Conservation (phyloP, 2,329 filamentous ascomycete species). For the Scleromitrula shiraiana region DNA sequence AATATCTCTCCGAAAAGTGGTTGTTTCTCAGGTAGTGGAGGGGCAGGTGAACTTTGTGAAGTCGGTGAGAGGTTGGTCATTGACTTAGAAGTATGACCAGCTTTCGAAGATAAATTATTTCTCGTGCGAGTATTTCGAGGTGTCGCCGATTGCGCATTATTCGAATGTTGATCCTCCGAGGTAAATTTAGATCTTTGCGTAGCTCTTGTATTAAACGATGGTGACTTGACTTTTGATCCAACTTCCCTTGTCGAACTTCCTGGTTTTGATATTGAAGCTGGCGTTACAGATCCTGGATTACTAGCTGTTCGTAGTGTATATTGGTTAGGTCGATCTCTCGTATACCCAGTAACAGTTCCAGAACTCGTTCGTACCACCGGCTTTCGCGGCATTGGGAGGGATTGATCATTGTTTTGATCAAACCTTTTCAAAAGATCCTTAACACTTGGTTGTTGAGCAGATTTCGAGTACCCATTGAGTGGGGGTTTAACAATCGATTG, state of each 20-base stretch:
- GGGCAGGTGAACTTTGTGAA: slow-evolving; percentile 18
- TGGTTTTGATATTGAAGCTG: slow-evolving; percentile 11
- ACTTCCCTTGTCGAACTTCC: slow-evolving; percentile 18
- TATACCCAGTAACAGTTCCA: slow-evolving; percentile 14
- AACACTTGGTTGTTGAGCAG: slow-evolving; percentile 48
- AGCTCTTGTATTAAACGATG: slow-evolving; percentile 15
- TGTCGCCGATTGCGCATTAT: slow-evolving; percentile 50
- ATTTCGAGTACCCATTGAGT: slow-evolving; percentile 19
- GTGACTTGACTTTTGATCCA: slow-evolving; percentile 16
- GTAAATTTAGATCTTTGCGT: slow-evolving; percentile 40
- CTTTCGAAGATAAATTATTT: slow-evolving; percentile 28
- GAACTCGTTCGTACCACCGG: slow-evolving; percentile 16
- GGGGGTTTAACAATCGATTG: slow-evolving; percentile 20
- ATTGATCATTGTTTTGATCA: slow-evolving; percentile 48
- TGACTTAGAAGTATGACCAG: slow-evolving; percentile 36
- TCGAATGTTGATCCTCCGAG: slow-evolving; percentile 44
- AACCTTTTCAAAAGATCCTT: slow-evolving; percentile 75
- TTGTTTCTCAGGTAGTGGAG: slow-evolving; percentile 33
- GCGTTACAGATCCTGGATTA: slow-evolving; percentile 12
- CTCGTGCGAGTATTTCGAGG: slow-evolving; percentile 50
- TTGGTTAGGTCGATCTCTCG: slow-evolving; percentile 22
- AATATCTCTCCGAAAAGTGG: slow-evolving; percentile 71
- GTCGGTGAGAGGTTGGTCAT: slow-evolving; percentile 35
- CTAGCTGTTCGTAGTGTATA: slow-evolving; percentile 24
- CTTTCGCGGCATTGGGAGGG: slow-evolving; percentile 31